Evolutionary conservation across 2,329 filamentous ascomycete species (phyloP), one percentile per base, ranked within the genome.

Genomic region (Nemania bipapillata): DNA sequence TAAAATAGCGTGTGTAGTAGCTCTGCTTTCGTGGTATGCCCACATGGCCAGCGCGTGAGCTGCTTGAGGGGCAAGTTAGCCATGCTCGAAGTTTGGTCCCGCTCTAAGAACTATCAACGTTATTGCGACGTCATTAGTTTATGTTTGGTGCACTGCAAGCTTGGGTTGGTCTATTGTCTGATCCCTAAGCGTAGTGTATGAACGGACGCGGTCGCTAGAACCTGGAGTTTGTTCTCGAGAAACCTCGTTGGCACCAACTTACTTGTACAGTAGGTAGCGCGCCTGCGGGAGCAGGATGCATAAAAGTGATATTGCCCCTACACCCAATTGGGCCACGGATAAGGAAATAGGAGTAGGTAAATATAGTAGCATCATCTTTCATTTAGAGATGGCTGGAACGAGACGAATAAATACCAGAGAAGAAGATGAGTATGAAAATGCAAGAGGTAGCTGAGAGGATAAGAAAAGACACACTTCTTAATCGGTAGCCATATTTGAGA

Each of bases 241-340:
- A 50, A 56, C 40, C 60, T 37, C 37, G n/a, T 47, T 47, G 56
- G 53, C 65, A 63, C 54, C 28, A 65, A 60, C 62, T 65, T 63
- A n/a, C n/a, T n/a, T n/a, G n/a, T n/a, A n/a, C n/a, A n/a, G n/a
- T n/a, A n/a, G n/a, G n/a, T n/a, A 66, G 68, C 52, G 68, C 59
- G 65, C 35, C 59, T 69, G 56, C 52, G 52, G 60, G 37, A 66
- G 55, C 63, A 60, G 56, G 59, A 62, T 71, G 60, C 59, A 62
- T 63, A 22, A 61, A 66, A 45, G 37, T 58, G 47, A 67, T 64
- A 66, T 69, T 69, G 56, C 35, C 40, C 58, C 57, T 54, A 68
- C 52, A 59, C 62, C 66, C 63, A 57, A 71, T 71, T 61, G 45
- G 66, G 59, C 52, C 59, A 65, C 37, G 49, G 58, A 45, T 28